Base-by-base conservation (phyloP, 768 basidiomycete genomes). In the Ramaria rubella region DNA sequence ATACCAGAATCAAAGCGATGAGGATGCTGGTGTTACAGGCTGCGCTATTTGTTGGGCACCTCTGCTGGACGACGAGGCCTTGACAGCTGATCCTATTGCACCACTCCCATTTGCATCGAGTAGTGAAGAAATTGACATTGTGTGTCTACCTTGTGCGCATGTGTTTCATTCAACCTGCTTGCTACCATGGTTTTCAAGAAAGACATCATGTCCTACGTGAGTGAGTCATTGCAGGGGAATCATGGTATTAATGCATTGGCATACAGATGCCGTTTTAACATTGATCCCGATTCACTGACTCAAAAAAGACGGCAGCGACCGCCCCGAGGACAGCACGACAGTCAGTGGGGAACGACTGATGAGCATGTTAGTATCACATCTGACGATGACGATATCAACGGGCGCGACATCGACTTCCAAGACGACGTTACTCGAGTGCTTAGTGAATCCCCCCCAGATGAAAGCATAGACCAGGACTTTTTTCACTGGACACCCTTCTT, bases 1-100 rank as follows among this genome's bases (percentile, higher is more conserved):
- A 0, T 67, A 69, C 15, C 30, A 51, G 49, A 31, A 36, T 36
- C 14, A 17, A 12, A 36, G 49, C 34, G 29, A 36, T 17, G 49
- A 36, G 3, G 30, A 77, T 58, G 58, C 69, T 2, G 63, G 66
- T 31, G 68, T 70, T 17, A 75, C 80, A 12, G 72, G 70, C n/a
- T 90, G 87, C 64, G 86, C 87, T 2, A 80, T 90, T 46, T 90
- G 87, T 65, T 89, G 85, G 85, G 87, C 89, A 62, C 72, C 72
- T 30, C 62, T 89, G 21, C 67, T 90, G 54, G 75, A 78, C 49
- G 78, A 57, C 66, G 79, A 69, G 34, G 65, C 63, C 7, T 72
- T 61, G 61, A 65, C 31, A 64, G 63, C 45, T 66, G 63, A 56
- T 55, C 57, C 26, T 58, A 60, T 26, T 59, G 60, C 12, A 5